Base-by-base conservation (phyloP, 2,329 filamentous ascomycete species). In the Tolypocladium ovalisporum region DNA sequence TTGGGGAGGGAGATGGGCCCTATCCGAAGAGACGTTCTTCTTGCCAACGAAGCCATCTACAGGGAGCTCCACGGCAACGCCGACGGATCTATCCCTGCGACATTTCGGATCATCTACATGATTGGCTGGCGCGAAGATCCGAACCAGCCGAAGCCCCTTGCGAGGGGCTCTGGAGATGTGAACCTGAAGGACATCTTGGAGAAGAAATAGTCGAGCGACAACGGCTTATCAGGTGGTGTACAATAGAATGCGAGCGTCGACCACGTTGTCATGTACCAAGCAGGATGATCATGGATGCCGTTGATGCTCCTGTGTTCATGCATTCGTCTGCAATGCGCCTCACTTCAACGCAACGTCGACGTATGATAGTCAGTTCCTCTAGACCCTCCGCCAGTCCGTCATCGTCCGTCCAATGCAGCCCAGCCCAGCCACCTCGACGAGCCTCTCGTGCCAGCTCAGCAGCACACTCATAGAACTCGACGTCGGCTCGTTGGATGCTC, bases 391-490 rank as follows among this genome's bases (percentile, higher is more conserved):
- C 77, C 93, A 89, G 78, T 99, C 94, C 47, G 90, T 94, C 92
- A 99, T 97, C 63, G 90, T 90, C 66, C 94, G 84, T 61, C 91
- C 89, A 74, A 99, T 94, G 72, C 89, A 90, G 51, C 94, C 94
- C 64, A 91, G 79, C 29, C 94, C 94, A 40, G 91, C 90, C 67
- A 97, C 86, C 68, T 99, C 94, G 5, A 97, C 90, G 61, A 97
- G 83, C 82, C 97, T 99, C 79, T 99, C 94, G 71, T 99, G 94
- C 94, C 94, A 99, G 75, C 91, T 97, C 64, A 99, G 78, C 70
- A 99, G 73, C 55, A 99, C 94, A 70, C 94, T 97, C 94, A 97
- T 97, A 56, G 87, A 88, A 58, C 91, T 87, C 39, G 90, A 89
- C 61, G 90, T 86, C 52, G 89, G 88, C 68, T 87, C 84, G 68